phyloP scores from a whole-genome alignment of 2,329 filamentous ascomycete genomes.

The Alternaria ventricosa region DNA sequence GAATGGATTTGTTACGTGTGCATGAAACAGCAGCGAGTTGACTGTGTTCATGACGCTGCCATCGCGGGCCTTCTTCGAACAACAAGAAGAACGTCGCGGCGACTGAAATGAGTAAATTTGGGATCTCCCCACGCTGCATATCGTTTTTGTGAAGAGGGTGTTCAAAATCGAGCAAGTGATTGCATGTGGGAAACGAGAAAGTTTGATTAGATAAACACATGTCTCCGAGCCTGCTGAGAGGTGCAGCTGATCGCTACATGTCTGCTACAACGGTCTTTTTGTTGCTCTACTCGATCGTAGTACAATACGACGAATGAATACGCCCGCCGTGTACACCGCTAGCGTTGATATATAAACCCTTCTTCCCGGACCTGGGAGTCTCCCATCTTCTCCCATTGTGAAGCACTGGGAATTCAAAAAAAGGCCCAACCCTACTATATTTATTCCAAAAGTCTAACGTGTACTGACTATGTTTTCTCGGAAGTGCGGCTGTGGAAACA shows the following conservation, averaged over 20 bases:
- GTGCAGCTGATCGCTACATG: accelerated
- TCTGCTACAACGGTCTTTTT: background rate
- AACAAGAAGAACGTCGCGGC: no score
- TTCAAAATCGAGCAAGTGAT: background rate
- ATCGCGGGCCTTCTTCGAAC: no score
- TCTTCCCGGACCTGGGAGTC: background rate
- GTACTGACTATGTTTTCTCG: background rate
- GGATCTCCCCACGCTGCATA: background rate
- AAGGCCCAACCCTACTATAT: accelerated
- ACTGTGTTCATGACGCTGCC: background rate
- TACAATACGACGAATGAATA: background rate
- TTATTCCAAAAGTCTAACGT: background rate
- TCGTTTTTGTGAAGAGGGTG: background rate
- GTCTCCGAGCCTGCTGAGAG: background rate
- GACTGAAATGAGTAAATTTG: no score
- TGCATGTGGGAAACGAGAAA: background rate
- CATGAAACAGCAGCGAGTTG: background rate
- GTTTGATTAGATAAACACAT: background rate
- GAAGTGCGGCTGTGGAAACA: background rate
- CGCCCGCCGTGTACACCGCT: background rate
- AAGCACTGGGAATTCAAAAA: background rate
- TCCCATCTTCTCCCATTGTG: background rate
- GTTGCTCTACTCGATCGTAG: no score
- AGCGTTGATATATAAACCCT: background rate
- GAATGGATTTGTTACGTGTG: accelerated